Conservation (phyloP, 2,329 filamentous ascomycete genomes). For the Grosmannia penicillata region DNA sequence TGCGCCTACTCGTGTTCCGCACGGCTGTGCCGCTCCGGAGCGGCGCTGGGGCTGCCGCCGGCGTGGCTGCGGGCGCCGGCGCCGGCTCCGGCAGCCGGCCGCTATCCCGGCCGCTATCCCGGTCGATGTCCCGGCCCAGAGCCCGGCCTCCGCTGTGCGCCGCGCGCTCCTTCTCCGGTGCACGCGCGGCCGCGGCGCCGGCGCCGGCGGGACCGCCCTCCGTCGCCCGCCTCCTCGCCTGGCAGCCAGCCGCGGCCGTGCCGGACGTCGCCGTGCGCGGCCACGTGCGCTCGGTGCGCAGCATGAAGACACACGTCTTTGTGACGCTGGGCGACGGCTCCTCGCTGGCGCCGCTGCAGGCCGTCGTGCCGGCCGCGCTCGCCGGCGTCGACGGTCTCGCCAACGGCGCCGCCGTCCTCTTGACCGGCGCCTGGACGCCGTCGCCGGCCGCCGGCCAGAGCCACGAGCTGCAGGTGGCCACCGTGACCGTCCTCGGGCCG, state of each 20-base stretch:
- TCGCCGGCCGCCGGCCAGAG: conserved; percentile 55
- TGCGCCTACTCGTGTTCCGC: too few species aligned
- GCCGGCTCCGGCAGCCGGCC: too few species aligned
- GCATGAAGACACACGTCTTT: conserved; percentile 75
- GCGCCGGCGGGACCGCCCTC: too few species aligned
- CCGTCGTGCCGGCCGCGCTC: conserved; percentile 57
- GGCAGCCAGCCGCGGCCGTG: conserved; percentile 27
- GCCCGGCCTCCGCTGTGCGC: background rate
- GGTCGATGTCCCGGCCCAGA: too few species aligned
- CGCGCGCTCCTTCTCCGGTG: background rate
- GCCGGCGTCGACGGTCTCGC: conserved; percentile 58
- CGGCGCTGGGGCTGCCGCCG: too few species aligned
- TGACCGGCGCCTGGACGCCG: conserved; percentile 63
- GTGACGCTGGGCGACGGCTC: conserved; percentile 80
- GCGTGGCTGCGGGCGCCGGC: too few species aligned
- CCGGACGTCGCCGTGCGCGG: conserved; percentile 53
- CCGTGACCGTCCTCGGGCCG: conserved; percentile 56
- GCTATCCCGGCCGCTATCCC: too few species aligned
- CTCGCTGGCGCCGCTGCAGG: conserved; percentile 64
- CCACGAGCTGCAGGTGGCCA: conserved; percentile 65
- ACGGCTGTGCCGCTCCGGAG: too few species aligned
- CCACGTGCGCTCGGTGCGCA: conserved; percentile 70
- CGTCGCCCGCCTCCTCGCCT: conserved; percentile 41
- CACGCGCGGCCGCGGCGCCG: too few species aligned
- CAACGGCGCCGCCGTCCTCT: conserved; percentile 64